phyloP scores from a whole-genome alignment of 805 yeast species.

The Cyberlindnera lachancei region DNA sequence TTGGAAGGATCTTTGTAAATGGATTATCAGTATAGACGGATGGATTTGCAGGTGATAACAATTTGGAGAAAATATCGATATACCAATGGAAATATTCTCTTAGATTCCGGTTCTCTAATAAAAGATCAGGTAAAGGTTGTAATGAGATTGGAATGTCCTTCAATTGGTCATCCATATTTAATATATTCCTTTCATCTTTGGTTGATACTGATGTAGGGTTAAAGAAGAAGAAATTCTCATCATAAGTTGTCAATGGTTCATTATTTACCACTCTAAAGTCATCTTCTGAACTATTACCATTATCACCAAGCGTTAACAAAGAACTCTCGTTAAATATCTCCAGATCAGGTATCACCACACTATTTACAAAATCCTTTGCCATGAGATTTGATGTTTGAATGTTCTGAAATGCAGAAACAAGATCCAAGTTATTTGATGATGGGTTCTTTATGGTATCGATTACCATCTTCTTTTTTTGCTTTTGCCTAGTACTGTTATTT shows the following conservation, averaged over 20 bases:
- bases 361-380: constrained; percentile 13
- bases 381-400: constrained; percentile 10
- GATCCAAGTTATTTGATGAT: too few relatives aligned
- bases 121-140: constrained; percentile 49
- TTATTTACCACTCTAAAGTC: constrained; percentile 6
- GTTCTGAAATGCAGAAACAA: constrained; percentile 13
- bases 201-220: not conserved
- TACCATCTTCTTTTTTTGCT: too few relatives aligned
- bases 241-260: constrained; percentile 2
- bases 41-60: constrained; percentile 61
- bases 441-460: not conserved
- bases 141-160: constrained; percentile 9
- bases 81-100: constrained; percentile 57
- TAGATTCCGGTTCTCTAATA: constrained; percentile 52
- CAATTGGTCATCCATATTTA: constrained; percentile 13
- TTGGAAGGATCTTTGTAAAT: constrained; percentile 55
- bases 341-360: constrained; percentile 10
- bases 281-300: constrained; percentile 5
- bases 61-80: constrained; percentile 49
- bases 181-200: not conserved
- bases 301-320: not conserved
- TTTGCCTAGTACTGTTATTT: not conserved
- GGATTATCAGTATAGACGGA: constrained; percentile 53
- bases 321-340: not conserved
- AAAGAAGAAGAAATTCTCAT: too few relatives aligned